A percentile compares a stretch with the other conserved stretches of the same genome.
These are phyloP conservation scores for Paxillus ammoniavirescens DNA, from an alignment of 768 basidiomycete genomes.

Conservation along the genomic window DNA sequence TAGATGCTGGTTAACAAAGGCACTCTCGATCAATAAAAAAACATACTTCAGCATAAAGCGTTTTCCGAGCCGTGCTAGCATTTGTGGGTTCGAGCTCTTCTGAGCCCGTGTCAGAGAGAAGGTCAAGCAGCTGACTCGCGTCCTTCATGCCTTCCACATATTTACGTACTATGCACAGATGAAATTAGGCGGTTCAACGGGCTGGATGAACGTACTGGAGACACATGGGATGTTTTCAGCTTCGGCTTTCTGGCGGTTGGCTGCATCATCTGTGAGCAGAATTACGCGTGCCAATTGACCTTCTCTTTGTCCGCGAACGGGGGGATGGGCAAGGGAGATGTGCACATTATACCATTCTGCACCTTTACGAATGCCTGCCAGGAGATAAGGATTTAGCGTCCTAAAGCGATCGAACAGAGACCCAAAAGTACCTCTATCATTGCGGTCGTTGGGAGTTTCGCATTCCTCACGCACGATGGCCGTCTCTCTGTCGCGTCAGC, in stretches of 20 bases:
- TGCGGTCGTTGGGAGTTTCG: constrained; percentile 90
- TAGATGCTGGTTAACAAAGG: constrained; percentile 28
- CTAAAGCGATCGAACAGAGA: not conserved
- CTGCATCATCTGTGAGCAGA: constrained; percentile 87
- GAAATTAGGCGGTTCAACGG: not conserved
- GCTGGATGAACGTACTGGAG: constrained; percentile 48
- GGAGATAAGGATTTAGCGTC: no score
- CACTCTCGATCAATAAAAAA: not conserved
- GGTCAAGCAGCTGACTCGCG: constrained; percentile 68
- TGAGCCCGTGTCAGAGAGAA: constrained; percentile 69
- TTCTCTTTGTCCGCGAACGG: constrained; percentile 47
- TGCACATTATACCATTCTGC: constrained; percentile 86
- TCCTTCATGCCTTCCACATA: constrained; percentile 79
- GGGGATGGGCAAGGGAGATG: constrained; percentile 51
- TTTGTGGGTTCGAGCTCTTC: constrained; percentile 64
- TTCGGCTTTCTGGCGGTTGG: constrained; percentile 76
- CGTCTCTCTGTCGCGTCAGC: constrained; percentile 56
- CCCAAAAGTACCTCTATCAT: constrained; percentile 74
- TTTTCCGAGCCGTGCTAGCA: constrained; percentile 50
- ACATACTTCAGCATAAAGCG: constrained; percentile 74
- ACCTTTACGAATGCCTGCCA: constrained; percentile 81
- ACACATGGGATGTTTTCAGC: constrained; percentile 56
- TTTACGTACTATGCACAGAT: constrained; percentile 51
- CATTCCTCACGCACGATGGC: constrained; percentile 73
- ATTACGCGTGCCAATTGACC: constrained; percentile 59